Evolutionary conservation across 495 filamentous ascomycete genomes (phyloP), one percentile per base, ranked within the genome.

Genomic region (Apiosordaria backusii): DNA sequence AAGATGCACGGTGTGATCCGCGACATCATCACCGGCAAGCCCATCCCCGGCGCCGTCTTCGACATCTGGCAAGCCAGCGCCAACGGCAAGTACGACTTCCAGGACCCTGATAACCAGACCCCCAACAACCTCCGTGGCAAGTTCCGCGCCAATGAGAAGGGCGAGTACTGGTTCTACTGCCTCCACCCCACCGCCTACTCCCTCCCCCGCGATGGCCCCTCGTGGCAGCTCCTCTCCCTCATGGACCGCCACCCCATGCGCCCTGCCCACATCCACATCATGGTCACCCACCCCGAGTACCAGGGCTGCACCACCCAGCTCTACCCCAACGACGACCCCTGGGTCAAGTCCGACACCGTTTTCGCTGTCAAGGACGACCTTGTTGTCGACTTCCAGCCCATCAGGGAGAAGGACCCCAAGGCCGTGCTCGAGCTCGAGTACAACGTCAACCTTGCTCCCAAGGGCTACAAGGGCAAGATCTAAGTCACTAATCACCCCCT

Each of bases 11-110:
- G 91, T 67, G 79, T 82, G 60, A 84, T 94, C 70, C 81, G 75
- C 64, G 90, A 94, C 78, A 84, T 92, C 72, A 83, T 86, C 62
- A 92, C 90, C 23, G 87, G 87, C 70, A 81, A 85, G 78, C 87
- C 87, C 63, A 88, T 94, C 75, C 84, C 80, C 58, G 78, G 78
- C 71, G 90, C 89, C 71, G 87, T 90, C 63, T 85, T 94, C 73
- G 91, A 95, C 76, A 89, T 93, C 81, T 95, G 91, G 91, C 90
- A 95, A 75, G 90, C 90, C 52, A 89, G 86, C 6, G 83, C 90
- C 78, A 95, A 93, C 81, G 90, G 90, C 73, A 86, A 90, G 74
- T 95, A 95, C 85, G 91, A 95, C 77, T 92, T 92, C 87, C 91
- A 95, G 80, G 91, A 93, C 78, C 87, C 89, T 50, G 81, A 86